Conservation (phyloP, 495 filamentous ascomycete genomes). For the Amniculicola lignicola region DNA sequence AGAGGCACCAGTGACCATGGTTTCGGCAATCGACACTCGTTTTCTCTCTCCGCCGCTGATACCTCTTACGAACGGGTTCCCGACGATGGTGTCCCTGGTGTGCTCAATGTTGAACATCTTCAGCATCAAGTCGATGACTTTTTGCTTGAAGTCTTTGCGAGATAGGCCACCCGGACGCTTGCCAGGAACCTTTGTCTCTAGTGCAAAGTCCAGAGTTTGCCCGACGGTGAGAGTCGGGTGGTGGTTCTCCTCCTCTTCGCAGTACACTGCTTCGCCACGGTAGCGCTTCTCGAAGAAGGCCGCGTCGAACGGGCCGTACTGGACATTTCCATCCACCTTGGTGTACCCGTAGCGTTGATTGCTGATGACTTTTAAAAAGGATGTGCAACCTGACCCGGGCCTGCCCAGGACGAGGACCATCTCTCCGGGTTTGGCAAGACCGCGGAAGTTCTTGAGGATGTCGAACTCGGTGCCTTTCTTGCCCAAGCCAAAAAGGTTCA, state of each 20-base stretch:
- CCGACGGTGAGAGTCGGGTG: constrained; percentile 77
- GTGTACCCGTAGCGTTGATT: constrained; percentile 82
- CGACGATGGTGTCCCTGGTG: constrained; percentile 75
- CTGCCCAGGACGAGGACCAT: constrained; percentile 88
- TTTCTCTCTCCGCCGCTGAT: constrained; percentile 85
- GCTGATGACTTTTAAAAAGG: constrained; percentile 79
- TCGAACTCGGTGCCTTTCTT: constrained; percentile 64
- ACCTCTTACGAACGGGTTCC: constrained; percentile 75
- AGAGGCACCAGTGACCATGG: constrained; percentile 68
- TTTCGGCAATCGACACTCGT: constrained; percentile 68
- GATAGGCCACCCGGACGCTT: constrained; percentile 65
- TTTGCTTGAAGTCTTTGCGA: constrained; percentile 66
- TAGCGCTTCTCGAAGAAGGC: constrained; percentile 61
- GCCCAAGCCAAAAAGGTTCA: constrained; percentile 56
- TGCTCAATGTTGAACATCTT: constrained; percentile 89
- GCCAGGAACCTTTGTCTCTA: constrained; percentile 75
- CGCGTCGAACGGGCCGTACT: constrained; percentile 70
- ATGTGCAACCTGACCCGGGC: constrained; percentile 83
- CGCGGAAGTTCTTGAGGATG: constrained; percentile 56
- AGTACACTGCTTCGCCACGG: constrained; percentile 82
- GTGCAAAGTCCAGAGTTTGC: constrained; percentile 77
- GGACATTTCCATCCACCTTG: constrained; percentile 69
- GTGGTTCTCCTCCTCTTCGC: constrained; percentile 79
- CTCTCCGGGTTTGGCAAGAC: constrained; percentile 70
- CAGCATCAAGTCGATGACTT: constrained; percentile 65